A percentile compares a stretch with the other conserved stretches of the same genome.
Evolutionary conservation across 2,329 filamentous ascomycete genomes (phyloP).

Genomic region (Sclerotinia nivalis): DNA sequence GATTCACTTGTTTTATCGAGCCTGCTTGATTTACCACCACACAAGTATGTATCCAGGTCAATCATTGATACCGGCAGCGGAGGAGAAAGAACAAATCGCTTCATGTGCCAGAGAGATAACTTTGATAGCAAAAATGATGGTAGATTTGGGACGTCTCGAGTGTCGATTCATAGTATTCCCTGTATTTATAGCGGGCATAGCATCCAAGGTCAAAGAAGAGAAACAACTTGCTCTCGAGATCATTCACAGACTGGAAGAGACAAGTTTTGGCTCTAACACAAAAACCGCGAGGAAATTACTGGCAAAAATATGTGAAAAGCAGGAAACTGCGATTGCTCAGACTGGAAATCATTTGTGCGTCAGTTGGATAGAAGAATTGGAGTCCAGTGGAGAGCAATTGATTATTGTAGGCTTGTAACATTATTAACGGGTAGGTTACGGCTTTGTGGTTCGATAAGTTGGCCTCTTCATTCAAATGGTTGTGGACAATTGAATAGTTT

Average conservation of each 20-base stretch:
- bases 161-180: constrained; percentile 53
- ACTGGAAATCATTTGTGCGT: constrained; percentile 47
- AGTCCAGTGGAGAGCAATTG: constrained; percentile 48
- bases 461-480: background rate
- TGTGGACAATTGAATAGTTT: background rate
- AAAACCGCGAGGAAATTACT: constrained; percentile 48
- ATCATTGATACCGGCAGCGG: constrained; percentile 44
- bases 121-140: constrained; percentile 45
- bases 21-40: constrained; percentile 53
- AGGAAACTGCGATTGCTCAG: constrained; percentile 40
- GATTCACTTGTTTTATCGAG: constrained; percentile 50
- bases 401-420: constrained; percentile 52
- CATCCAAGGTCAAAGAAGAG: constrained; percentile 44
- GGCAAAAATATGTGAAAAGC: constrained; percentile 42
- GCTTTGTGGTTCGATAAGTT: background rate
- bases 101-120: constrained; percentile 49
- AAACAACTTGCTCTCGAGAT: constrained; percentile 52
- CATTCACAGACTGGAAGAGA: constrained; percentile 49
- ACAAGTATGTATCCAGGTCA: constrained; percentile 55
- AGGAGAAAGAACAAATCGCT: constrained; percentile 46
- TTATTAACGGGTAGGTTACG: background rate
- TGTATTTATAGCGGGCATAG: constrained; percentile 54
- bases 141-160: constrained; percentile 44
- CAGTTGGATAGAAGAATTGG: constrained; percentile 53
- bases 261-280: constrained; percentile 51